A percentile compares a stretch with the other conserved stretches of the same genome.
phyloP scores from a whole-genome alignment of 768 basidiomycete species.

The Scleroderma bovista region DNA sequence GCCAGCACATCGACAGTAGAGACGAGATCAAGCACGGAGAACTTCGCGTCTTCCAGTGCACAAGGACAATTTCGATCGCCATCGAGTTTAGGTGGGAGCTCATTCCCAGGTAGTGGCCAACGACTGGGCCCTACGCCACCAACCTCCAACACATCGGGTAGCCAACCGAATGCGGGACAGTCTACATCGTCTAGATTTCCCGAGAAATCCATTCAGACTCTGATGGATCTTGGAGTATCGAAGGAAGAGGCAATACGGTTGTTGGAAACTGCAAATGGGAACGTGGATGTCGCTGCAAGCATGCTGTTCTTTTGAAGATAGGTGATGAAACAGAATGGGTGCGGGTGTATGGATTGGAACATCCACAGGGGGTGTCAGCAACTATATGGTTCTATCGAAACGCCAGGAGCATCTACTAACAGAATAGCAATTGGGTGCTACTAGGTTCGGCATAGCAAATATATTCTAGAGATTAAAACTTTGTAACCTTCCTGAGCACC shows the following conservation, averaged over 20 bases:
- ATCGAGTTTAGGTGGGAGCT: constrained; percentile 37
- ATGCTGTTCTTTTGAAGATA: constrained; percentile 58
- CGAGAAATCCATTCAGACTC: constrained; percentile 55
- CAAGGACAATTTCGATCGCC: constrained; percentile 9
- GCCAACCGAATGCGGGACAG: constrained; percentile 41
- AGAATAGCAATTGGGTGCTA: too few species aligned
- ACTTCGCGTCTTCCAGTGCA: neutral
- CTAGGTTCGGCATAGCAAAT: too few species aligned
- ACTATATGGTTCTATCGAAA: too few species aligned
- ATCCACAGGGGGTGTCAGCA: neutral
- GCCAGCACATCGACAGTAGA: constrained; percentile 12
- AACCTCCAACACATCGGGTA: constrained; percentile 36
- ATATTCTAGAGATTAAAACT: too few species aligned
- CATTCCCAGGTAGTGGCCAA: constrained; percentile 69
- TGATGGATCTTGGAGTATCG: constrained; percentile 75
- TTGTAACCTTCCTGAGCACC: too few species aligned
- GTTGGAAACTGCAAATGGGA: constrained; percentile 77
- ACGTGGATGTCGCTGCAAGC: constrained; percentile 84
- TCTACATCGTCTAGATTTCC: constrained; percentile 30
- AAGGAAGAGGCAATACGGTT: constrained; percentile 73
- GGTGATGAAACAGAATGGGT: neutral
- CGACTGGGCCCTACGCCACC: constrained; percentile 47
- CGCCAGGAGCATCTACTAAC: too few species aligned
- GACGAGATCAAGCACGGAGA: neutral
- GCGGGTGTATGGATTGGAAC: neutral